Conservation (phyloP, 371 early-diverging fungal genomes). For the Synchytrium microbalum region DNA sequence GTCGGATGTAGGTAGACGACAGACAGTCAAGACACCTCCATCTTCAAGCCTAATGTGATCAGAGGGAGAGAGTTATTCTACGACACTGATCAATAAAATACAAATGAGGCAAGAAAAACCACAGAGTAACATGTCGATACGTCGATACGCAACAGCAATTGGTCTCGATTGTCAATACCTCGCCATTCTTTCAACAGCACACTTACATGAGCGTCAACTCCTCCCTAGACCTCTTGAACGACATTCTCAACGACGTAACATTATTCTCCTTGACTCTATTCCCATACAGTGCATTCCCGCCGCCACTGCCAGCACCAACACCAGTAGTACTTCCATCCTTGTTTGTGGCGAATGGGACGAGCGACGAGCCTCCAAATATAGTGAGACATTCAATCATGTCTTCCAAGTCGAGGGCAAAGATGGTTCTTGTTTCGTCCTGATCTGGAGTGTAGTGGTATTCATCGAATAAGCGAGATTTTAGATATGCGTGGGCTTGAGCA, state of each 20-base stretch:
- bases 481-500: conserved; percentile 32
- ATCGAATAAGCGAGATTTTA: conserved; percentile 27
- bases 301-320: not conserved
- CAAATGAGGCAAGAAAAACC: too few species aligned
- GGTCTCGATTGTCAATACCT: too few species aligned
- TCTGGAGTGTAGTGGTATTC: conserved; percentile 27
- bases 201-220: too few species aligned
- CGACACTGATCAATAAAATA: too few species aligned
- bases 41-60: too few species aligned
- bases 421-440: conserved; percentile 15
- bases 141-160: too few species aligned
- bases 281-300: not conserved
- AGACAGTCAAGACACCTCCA: conserved; percentile 39
- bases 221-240: too few species aligned
- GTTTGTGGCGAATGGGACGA: too few species aligned
- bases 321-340: too few species aligned
- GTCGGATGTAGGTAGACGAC: conserved; percentile 36
- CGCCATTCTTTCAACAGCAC: too few species aligned
- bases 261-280: not conserved
- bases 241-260: not conserved
- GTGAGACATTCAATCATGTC: conserved; percentile 37
- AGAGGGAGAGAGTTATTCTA: too few species aligned
- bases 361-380: conserved; percentile 30
- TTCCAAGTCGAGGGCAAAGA: conserved; percentile 31
- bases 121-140: too few species aligned